Percentiles rank a stretch among this genome's conserved stretches.
Evolutionary conservation across 805 yeast species (phyloP).

Genomic region (Teunomyces lycoperdinae): DNA sequence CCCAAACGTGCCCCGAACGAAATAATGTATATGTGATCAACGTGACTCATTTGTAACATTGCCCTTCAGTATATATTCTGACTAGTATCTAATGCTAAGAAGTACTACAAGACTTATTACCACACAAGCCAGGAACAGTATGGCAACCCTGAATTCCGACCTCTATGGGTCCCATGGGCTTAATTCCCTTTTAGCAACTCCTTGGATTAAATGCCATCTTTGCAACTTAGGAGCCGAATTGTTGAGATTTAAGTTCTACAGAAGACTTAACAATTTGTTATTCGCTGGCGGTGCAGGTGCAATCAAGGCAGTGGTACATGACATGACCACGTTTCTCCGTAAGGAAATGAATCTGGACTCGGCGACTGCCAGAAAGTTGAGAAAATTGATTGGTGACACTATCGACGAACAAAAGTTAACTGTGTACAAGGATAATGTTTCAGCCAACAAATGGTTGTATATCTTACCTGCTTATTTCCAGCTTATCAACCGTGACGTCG

Average conservation of each 20-base stretch:
- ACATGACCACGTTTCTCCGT: slow-evolving; percentile 30
- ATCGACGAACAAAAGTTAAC: slow-evolving; percentile 3
- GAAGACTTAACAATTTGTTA: slow-evolving; percentile 25
- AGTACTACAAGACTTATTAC: neutral
- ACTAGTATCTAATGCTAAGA: neutral
- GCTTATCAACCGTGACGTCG: slow-evolving; percentile 20
- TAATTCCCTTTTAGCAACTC: slow-evolving; percentile 11
- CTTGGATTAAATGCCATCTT: slow-evolving; percentile 35
- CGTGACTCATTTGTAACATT: neutral
- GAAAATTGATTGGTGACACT: slow-evolving; percentile 16
- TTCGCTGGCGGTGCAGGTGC: slow-evolving; percentile 31
- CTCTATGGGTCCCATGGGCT: slow-evolving; percentile 9
- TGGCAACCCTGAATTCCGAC: neutral
- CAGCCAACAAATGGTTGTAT: slow-evolving; percentile 19
- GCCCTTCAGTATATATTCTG: neutral
- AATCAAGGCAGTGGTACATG: slow-evolving; percentile 31
- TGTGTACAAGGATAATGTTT: slow-evolving; percentile 7
- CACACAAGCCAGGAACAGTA: neutral
- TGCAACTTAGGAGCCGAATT: slow-evolving; percentile 33
- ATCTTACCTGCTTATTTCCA: slow-evolving; percentile 27
- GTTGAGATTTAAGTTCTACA: slow-evolving; percentile 30
- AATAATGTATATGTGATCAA: neutral
- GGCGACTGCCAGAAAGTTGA: slow-evolving; percentile 16
- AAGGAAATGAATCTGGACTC: slow-evolving; percentile 21
- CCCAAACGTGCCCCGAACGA: slow-evolving; percentile 1